Conservation (phyloP, 2,329 filamentous ascomycete species). For the Teratosphaeria viscida region DNA sequence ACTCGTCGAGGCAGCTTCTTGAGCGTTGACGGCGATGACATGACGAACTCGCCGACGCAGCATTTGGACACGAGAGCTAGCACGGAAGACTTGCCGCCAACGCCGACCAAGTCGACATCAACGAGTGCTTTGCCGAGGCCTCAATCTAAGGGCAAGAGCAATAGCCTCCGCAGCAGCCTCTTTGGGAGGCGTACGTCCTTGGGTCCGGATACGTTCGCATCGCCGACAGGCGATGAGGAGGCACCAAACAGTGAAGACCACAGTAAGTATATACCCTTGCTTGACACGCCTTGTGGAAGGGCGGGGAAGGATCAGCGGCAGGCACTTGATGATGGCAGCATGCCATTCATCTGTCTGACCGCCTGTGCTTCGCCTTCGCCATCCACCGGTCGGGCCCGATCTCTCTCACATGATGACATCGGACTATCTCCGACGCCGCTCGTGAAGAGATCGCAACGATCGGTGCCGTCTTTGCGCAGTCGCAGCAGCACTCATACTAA, state of each 20-base stretch:
- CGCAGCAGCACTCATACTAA: conserved; percentile 11
- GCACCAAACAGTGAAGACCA: conserved; percentile 19
- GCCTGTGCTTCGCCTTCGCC: conserved; percentile 23
- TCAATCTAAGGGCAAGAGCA: conserved; percentile 41
- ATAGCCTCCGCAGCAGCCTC: conserved; percentile 40
- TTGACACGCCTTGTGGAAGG: conserved; percentile 16
- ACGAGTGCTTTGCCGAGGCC: conserved; percentile 22
- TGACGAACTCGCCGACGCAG: conserved; percentile 47
- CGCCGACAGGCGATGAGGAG: conserved; percentile 25
- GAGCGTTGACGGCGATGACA: conserved; percentile 70
- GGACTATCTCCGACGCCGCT: conserved; percentile 30
- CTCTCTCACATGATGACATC: conserved; percentile 28
- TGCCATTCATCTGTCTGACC: conserved; percentile 26
- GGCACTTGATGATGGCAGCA: conserved; percentile 16
- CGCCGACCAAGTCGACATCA: conserved; percentile 70
- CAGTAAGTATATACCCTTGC: conserved; percentile 29
- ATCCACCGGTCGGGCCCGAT: conserved; percentile 29
- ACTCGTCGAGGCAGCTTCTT: conserved; percentile 60
- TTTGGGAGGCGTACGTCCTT: conserved; percentile 39
- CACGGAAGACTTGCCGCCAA: conserved; percentile 75
- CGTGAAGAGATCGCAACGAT: conserved; percentile 26
- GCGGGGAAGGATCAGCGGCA: conserved; percentile 12
- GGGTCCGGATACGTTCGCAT: conserved; percentile 37
- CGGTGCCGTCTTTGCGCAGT: conserved; percentile 14
- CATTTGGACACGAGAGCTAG: conserved; percentile 46